Conservation (phyloP, 371 early-diverging fungal species). For the Rhizopus sp. region DNA sequence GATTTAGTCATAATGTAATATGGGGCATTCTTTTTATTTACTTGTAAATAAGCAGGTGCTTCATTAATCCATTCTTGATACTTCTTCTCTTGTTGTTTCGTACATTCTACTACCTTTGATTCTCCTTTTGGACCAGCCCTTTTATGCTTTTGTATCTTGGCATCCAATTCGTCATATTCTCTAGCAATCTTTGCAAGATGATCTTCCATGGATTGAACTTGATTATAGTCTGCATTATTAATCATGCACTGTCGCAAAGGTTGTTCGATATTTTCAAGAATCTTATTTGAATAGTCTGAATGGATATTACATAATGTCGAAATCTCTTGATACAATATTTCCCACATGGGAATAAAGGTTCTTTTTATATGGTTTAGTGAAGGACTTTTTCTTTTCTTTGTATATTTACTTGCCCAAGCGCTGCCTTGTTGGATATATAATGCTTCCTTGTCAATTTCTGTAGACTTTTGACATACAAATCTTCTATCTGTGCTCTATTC, state of each 20-base stretch:
- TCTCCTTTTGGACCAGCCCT: constrained; percentile 9
- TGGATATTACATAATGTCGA: constrained; percentile 16
- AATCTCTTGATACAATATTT: constrained; percentile 20
- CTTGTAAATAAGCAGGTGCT: constrained; percentile 48
- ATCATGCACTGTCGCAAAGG: constrained; percentile 17
- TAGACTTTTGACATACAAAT: constrained; percentile 22
- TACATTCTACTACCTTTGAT: constrained; percentile 35
- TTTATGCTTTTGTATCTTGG: constrained; percentile 18
- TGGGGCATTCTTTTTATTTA: constrained; percentile 4
- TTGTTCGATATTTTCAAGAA: constrained; percentile 19
- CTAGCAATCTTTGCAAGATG: constrained; percentile 10
- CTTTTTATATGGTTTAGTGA: constrained; percentile 3
- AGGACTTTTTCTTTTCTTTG: not conserved
- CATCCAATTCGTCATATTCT: constrained; percentile 16
- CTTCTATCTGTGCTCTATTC: constrained; percentile 25
- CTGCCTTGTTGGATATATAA: constrained; percentile 12
- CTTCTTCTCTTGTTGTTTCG: constrained; percentile 26
- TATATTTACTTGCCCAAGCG: constrained; percentile 16
- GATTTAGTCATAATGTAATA: not conserved
- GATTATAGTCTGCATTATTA: constrained; percentile 8
- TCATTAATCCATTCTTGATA: constrained; percentile 42
- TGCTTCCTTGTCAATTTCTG: constrained; percentile 19
- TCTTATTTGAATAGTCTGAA: constrained; percentile 16
- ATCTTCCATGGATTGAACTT: constrained; percentile 12
- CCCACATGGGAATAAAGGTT: constrained; percentile 26